Conservation (phyloP, 768 basidiomycete genomes). For the Daedaleopsis sinensis region DNA sequence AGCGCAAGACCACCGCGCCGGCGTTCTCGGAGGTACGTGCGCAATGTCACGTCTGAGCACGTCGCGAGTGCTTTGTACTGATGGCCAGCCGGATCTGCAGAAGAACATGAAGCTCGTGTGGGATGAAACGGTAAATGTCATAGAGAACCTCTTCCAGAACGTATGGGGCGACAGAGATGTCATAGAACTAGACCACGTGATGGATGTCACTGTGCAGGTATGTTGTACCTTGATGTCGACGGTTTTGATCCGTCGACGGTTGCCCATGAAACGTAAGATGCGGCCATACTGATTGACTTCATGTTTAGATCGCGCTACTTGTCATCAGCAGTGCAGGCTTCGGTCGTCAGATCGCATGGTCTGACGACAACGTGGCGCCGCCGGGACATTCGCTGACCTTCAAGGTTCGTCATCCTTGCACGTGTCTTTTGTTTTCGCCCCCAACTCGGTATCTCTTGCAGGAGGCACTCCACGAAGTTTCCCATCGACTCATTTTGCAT, state of each 20-base stretch:
- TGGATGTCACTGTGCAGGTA: constrained; percentile 59
- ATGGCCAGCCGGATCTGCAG: constrained; percentile 11
- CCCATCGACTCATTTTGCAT: constrained; percentile 28
- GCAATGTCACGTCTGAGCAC: not conserved
- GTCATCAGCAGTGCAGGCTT: constrained; percentile 62
- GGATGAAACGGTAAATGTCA: constrained; percentile 38
- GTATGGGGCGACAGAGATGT: constrained; percentile 48
- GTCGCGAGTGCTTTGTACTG: no score
- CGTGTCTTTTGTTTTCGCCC: no score
- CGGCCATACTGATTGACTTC: not conserved
- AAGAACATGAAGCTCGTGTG: constrained; percentile 42
- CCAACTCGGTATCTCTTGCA: not conserved
- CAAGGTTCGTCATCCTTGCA: constrained; percentile 17
- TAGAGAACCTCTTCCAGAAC: constrained; percentile 38
- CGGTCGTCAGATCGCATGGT: constrained; percentile 53
- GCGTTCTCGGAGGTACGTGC: constrained; percentile 61
- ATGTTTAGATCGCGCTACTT: constrained; percentile 51
- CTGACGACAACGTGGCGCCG: constrained; percentile 43
- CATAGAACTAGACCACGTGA: constrained; percentile 46
- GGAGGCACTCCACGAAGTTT: constrained; percentile 33
- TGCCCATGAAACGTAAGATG: not conserved
- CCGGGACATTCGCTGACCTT: constrained; percentile 43
- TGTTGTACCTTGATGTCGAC: no score
- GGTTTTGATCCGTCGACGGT: no score
- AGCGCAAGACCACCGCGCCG: constrained; percentile 63